A percentile compares a stretch with the other conserved stretches of the same genome.
phyloP scores from a whole-genome alignment of 176 grass and related monocot genomes.

The Elymus sibiricus region DNA sequence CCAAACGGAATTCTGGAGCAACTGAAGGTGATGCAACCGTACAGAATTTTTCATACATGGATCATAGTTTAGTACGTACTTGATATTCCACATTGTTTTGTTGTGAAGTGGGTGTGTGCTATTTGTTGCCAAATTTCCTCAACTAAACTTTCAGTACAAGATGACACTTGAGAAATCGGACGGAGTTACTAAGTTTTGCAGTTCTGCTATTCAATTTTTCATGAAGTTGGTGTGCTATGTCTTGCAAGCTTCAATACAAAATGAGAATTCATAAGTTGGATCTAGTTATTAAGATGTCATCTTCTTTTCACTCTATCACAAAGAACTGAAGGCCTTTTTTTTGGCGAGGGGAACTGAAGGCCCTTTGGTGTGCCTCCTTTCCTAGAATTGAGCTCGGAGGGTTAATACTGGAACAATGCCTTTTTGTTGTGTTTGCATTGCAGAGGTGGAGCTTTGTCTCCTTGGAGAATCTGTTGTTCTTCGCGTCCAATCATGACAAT shows the following conservation, averaged over 20 bases:
- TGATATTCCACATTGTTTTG: not conserved
- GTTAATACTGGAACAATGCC: slow-evolving; percentile 72
- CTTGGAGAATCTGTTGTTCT: slow-evolving; percentile 87
- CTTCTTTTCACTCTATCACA: slow-evolving; percentile 30
- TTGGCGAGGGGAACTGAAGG: too few relatives aligned
- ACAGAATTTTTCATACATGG: not conserved
- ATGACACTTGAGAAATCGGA: not conserved
- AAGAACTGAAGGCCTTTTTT: slow-evolving; percentile 35
- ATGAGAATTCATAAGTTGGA: slow-evolving; percentile 1
- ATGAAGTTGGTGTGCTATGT: too few relatives aligned
- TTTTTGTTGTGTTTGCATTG: slow-evolving; percentile 13
- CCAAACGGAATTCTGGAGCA: too few relatives aligned
- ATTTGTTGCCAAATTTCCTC: not conserved
- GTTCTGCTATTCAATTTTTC: too few relatives aligned
- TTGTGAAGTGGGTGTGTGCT: not conserved
- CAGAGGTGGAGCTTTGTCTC: slow-evolving; percentile 91
- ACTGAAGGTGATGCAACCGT: too few relatives aligned
- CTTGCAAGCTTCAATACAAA: too few relatives aligned
- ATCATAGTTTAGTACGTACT: not conserved
- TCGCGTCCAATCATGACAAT: not conserved
- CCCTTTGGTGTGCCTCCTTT: slow-evolving; percentile 74
- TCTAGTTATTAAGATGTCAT: not conserved
- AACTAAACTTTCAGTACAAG: not conserved
- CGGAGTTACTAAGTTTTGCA: too few relatives aligned
- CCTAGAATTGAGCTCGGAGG: slow-evolving; percentile 65